A percentile compares a stretch with the other conserved stretches of the same genome.
Evolutionary conservation across 768 basidiomycete genomes (phyloP).

Genomic region (Russula brevipes): DNA sequence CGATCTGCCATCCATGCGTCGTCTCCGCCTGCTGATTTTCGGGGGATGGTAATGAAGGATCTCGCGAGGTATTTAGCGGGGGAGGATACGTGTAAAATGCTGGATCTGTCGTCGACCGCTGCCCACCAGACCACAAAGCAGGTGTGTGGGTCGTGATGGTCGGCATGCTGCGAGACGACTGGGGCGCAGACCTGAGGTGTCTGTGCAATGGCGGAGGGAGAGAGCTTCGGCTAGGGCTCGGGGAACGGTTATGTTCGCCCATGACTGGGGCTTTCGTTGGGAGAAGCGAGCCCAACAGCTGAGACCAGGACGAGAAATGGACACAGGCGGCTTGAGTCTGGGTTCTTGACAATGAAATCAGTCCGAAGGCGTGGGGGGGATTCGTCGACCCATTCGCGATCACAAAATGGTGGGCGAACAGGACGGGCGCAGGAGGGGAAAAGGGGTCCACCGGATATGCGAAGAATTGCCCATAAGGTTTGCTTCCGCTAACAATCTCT

Average conservation of each 20-base stretch:
- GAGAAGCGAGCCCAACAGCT: constrained; percentile 1
- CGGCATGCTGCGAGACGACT: constrained; percentile 12
- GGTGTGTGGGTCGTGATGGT: neutral
- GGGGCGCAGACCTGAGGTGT: constrained; percentile 35
- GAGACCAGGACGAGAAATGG: constrained; percentile 3
- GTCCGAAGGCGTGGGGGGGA: constrained; percentile 14
- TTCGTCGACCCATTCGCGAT: constrained; percentile 19
- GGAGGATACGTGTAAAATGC: constrained; percentile 29
- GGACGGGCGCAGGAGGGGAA: constrained; percentile 17
- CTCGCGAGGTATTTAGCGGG: constrained; percentile 18
- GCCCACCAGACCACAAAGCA: constrained; percentile 8
- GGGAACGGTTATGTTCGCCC: constrained; percentile 18
- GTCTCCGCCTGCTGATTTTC: constrained; percentile 5
- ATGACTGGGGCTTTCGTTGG: constrained; percentile 12
- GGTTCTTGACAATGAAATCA: constrained; percentile 19
- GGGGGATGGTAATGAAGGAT: neutral
- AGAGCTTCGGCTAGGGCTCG: constrained; percentile 38
- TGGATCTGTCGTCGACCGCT: constrained; percentile 26
- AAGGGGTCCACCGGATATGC: constrained; percentile 21
- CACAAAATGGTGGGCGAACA: constrained; percentile 8
- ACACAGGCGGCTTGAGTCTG: constrained; percentile 3
- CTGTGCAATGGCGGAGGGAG: constrained; percentile 49
- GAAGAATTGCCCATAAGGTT: constrained; percentile 30
- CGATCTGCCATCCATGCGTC: constrained; percentile 8
- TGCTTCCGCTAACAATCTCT: constrained; percentile 32